These are phyloP conservation scores for Diaporthe nobilis DNA, from an alignment of 2,329 filamentous ascomycete genomes.

Conservation along the genomic window DNA sequence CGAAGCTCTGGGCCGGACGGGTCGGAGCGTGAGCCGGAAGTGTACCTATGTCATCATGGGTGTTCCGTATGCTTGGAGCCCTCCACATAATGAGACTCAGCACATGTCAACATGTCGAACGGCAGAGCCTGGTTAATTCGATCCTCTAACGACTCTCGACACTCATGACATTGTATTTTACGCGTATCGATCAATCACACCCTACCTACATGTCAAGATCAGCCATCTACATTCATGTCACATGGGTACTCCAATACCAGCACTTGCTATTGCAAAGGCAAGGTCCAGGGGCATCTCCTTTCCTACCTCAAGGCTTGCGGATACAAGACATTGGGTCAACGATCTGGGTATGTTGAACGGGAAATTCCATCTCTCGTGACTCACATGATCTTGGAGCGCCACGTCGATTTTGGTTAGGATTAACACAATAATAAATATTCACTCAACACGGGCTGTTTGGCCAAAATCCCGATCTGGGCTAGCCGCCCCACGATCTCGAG, in stretches of 20 bases:
- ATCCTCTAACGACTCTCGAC: neutral
- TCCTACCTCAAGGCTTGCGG: neutral
- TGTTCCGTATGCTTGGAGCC: neutral
- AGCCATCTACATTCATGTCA: neutral
- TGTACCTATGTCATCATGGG: constrained; percentile 4
- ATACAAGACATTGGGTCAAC: neutral
- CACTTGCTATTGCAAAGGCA: neutral
- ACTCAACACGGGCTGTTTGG: neutral
- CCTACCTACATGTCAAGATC: neutral
- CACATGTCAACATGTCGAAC: neutral
- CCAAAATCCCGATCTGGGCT: constrained; percentile 15
- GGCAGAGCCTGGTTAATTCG: neutral
- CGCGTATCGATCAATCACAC: neutral
- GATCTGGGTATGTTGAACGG: neutral
- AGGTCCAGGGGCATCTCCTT: neutral
- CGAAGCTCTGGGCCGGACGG: constrained; percentile 29
- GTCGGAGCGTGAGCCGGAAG: constrained; percentile 17
- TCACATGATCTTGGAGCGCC: constrained; percentile 20
- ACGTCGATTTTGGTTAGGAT: neutral
- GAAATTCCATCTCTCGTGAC: neutral
- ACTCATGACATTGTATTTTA: neutral
- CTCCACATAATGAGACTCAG: neutral
- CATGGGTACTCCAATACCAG: neutral
- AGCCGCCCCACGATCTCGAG: constrained; percentile 19
- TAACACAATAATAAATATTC: constrained; percentile 17